phyloP scores from a whole-genome alignment of 495 filamentous ascomycete genomes.

The Articulospora tetracladia region DNA sequence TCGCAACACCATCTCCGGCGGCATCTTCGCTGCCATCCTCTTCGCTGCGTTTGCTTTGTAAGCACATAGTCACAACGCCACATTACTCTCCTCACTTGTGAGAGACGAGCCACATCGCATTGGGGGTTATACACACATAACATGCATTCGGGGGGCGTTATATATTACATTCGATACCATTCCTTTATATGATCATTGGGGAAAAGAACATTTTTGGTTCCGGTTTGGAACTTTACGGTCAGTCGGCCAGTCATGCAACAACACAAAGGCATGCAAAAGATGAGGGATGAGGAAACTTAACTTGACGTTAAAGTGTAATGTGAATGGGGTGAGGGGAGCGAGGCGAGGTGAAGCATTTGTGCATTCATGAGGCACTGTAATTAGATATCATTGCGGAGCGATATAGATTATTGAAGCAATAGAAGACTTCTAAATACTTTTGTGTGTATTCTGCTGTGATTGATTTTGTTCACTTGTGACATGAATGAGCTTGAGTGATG shows the following conservation, averaged over 20 bases:
- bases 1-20: slow-evolving; percentile 14
- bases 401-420: background rate
- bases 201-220: slow-evolving; percentile 1
- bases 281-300: background rate
- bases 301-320: background rate
- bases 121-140: background rate
- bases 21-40: slow-evolving; percentile 7
- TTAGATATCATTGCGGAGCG: background rate
- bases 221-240: slow-evolving; percentile 5
- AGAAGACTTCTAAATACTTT: background rate
- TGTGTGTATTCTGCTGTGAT: background rate
- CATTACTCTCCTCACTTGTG: background rate
- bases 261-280: background rate
- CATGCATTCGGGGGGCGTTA: background rate
- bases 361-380: background rate
- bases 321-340: background rate
- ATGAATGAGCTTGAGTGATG: background rate
- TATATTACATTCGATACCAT: slow-evolving; percentile 7
- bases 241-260: slow-evolving; percentile 1
- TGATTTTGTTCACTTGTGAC: background rate
- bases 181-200: background rate
- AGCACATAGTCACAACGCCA: background rate
- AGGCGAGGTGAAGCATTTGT: background rate
- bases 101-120: background rate
- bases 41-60: slow-evolving; percentile 23